phyloP scores from a whole-genome alignment of 345 rosid genomes.

The Pseudoturritis turrita region DNA sequence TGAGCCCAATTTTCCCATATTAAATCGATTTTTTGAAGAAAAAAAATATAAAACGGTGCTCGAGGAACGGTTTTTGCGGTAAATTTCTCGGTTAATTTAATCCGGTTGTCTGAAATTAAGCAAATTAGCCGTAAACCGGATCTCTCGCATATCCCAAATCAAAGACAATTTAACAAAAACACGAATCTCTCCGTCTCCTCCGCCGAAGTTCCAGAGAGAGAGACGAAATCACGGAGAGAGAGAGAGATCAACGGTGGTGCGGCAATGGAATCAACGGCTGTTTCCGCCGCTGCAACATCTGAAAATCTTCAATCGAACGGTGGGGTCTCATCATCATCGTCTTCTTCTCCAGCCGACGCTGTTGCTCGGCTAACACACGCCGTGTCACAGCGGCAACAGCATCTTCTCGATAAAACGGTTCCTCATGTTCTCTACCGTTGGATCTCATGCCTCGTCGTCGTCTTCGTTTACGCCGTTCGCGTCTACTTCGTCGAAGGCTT shows the following conservation, averaged over 20 bases:
- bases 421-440: conserved; percentile 52
- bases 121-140: background rate
- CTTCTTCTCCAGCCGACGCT: conserved; percentile 25
- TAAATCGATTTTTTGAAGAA: too few species aligned
- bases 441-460: conserved; percentile 43
- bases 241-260: background rate
- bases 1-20: too few species aligned
- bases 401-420: conserved; percentile 58
- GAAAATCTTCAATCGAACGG: background rate
- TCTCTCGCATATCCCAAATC: background rate
- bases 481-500: conserved; percentile 74
- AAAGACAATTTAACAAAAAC: background rate
- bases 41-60: too few species aligned
- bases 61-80: too few species aligned
- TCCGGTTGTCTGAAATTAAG: background rate
- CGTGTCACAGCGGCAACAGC: conserved; percentile 45
- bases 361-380: conserved; percentile 33
- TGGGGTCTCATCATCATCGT: conserved; percentile 27
- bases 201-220: conserved; percentile 3
- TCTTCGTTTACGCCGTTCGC: conserved; percentile 52
- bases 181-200: conserved; percentile 18
- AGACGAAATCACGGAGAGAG: background rate
- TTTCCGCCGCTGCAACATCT: background rate
- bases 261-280: conserved; percentile 41
- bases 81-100: background rate